Evolutionary conservation across 306 rosid genomes (phyloP).

Genomic region (Pyrus betulifolia): DNA sequence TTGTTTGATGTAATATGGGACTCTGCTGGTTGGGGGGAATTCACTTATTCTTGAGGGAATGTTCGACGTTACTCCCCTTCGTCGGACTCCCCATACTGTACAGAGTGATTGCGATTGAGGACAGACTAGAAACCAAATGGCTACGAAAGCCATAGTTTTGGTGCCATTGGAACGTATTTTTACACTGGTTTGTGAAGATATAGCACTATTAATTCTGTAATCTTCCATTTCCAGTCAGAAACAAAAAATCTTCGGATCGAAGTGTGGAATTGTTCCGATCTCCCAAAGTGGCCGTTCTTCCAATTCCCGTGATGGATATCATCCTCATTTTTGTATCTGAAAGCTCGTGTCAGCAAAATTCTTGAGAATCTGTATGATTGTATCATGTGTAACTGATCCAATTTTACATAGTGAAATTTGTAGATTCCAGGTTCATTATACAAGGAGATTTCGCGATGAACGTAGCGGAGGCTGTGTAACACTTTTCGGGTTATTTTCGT

Average conservation of each 20-base stretch:
- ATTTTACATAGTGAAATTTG: constrained; percentile 29
- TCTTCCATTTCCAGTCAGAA: neutral
- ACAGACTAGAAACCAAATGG: constrained; percentile 15
- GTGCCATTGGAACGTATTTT: constrained; percentile 7
- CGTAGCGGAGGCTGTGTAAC: neutral
- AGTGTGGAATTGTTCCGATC: constrained; percentile 3
- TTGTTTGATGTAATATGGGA: constrained; percentile 26
- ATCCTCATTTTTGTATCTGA: constrained; percentile 9
- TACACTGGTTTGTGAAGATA: constrained; percentile 6
- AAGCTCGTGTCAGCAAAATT: constrained; percentile 31
- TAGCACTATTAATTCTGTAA: neutral
- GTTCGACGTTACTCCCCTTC: constrained; percentile 14
- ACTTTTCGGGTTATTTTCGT: neutral
- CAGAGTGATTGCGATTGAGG: constrained; percentile 32
- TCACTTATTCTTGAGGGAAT: constrained; percentile 16
- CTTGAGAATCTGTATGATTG: constrained; percentile 29
- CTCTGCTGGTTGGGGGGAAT: constrained; percentile 20
- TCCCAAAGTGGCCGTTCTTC: constrained; percentile 4
- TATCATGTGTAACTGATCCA: constrained; percentile 35
- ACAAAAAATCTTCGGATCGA: neutral
- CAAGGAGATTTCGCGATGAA: constrained; percentile 9
- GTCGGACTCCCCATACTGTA: constrained; percentile 23
- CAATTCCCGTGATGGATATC: constrained; percentile 16
- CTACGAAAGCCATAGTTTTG: constrained; percentile 19
- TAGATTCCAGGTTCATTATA: neutral